Evolutionary conservation across 179 eudicot genomes (phyloP).

Genomic region (Silene vulgaris): DNA sequence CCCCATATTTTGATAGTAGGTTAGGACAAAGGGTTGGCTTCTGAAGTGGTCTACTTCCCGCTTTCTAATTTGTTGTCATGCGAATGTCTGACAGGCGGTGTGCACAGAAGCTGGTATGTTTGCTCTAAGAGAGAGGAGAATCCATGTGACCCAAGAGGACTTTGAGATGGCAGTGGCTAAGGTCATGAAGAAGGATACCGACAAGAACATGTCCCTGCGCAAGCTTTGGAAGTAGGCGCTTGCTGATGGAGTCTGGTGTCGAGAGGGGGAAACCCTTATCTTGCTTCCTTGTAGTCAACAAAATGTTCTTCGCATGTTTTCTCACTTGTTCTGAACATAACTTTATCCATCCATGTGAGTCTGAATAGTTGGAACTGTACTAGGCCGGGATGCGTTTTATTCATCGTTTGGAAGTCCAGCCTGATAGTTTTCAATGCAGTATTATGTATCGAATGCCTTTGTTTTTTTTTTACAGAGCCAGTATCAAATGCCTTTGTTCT

Average conservation of each 20-base stretch:
- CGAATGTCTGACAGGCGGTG: slow-evolving; percentile 40
- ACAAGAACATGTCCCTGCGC: slow-evolving; percentile 67
- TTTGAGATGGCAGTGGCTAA: slow-evolving; percentile 80
- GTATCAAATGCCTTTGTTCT: too few relatives aligned
- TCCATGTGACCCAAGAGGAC: slow-evolving; percentile 77
- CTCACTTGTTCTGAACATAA: background rate
- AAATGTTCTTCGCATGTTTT: background rate
- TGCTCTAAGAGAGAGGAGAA: slow-evolving; percentile 72
- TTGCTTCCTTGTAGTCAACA: background rate
- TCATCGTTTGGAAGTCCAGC: background rate
- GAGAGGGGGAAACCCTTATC: background rate
- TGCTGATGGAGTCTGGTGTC: too few relatives aligned
- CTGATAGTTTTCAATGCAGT: background rate
- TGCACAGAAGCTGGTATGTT: slow-evolving; percentile 83
- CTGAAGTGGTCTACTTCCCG: background rate
- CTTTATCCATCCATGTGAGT: background rate
- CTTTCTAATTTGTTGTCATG: background rate
- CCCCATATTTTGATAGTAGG: background rate
- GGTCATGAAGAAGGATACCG: slow-evolving; percentile 71
- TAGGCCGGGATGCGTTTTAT: background rate
- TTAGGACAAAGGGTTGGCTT: background rate
- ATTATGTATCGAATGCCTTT: background rate
- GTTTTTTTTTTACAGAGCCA: too few relatives aligned
- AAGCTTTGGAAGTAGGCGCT: slow-evolving; percentile 59
- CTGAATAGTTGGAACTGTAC: background rate